Evolutionary conservation across 371 early-diverging fungal genomes (phyloP).

Genomic region (Batkoa obscura): DNA sequence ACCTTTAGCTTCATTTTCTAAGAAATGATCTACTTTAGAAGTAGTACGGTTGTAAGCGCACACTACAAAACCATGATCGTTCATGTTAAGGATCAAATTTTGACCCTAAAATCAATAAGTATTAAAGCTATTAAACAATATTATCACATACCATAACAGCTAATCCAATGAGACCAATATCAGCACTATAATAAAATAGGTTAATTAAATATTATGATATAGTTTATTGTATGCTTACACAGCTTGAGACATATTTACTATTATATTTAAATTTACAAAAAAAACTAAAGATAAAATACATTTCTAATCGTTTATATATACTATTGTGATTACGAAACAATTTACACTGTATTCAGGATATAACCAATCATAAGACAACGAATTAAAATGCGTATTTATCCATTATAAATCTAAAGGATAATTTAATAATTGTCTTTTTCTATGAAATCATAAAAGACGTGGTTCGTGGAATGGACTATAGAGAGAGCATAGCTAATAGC

Average conservation of each 20-base stretch:
- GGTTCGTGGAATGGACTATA: too few species aligned
- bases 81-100: slow-evolving; percentile 96
- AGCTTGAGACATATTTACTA: slow-evolving; percentile 6
- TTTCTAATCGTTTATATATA: too few species aligned
- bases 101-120: slow-evolving; percentile 51
- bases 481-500: too few species aligned
- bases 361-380: too few species aligned
- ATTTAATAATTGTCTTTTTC: too few species aligned
- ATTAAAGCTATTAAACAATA: background rate
- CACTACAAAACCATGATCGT: slow-evolving; percentile 84
- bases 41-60: slow-evolving; percentile 96
- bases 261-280: background rate
- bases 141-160: slow-evolving; percentile 85
- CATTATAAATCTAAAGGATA: too few species aligned
- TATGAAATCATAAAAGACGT: too few species aligned
- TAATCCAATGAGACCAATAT: slow-evolving; percentile 98
- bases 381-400: too few species aligned
- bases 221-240: background rate
- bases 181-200: slow-evolving; percentile 42
- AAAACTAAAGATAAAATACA: background rate
- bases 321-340: too few species aligned
- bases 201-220: background rate
- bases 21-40: slow-evolving; percentile 84
- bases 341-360: too few species aligned
- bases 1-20: slow-evolving; percentile 91